These are phyloP conservation scores for Paradendryphiella salina DNA, from an alignment of 2,329 filamentous ascomycete species.

Conservation along the genomic window DNA sequence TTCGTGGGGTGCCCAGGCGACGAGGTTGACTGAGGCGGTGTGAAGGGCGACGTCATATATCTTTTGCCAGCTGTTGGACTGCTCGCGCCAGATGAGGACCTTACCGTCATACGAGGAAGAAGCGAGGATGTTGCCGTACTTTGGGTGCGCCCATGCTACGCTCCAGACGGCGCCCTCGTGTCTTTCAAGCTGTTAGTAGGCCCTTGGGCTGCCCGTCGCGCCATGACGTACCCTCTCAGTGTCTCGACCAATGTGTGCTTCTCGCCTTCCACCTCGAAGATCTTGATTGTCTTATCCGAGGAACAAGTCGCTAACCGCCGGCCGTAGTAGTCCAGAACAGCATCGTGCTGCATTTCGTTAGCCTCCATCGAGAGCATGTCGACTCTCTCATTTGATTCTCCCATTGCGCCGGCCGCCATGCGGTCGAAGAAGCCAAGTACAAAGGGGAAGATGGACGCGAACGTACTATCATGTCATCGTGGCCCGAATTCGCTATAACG, in stretches of 20 bases:
- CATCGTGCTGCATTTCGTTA: conserved; percentile 75
- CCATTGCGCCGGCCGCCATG: conserved; percentile 16
- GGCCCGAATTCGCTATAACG: conserved; percentile 81
- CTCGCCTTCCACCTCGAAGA: conserved; percentile 96
- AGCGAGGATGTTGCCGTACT: conserved; percentile 96
- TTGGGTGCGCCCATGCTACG: conserved; percentile 93
- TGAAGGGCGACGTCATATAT: conserved; percentile 93
- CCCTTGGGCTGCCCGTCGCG: background rate
- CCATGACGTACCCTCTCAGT: conserved; percentile 76
- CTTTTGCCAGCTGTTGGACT: conserved; percentile 64
- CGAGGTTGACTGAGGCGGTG: conserved; percentile 95
- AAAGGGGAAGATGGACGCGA: conserved; percentile 6
- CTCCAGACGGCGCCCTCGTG: conserved; percentile 98
- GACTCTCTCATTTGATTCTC: conserved; percentile 1
- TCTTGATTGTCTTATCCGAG: conserved; percentile 98
- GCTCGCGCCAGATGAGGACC: conserved; percentile 97
- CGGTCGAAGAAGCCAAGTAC: background rate
- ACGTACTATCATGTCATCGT: conserved; percentile 99
- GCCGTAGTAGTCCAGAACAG: conserved; percentile 97
- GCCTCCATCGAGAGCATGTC: conserved; percentile 38
- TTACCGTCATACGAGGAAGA: conserved; percentile 96
- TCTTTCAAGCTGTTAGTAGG: conserved; percentile 53
- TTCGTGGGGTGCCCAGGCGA: conserved; percentile 97
- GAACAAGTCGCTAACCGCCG: conserved; percentile 95
- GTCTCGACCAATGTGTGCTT: conserved; percentile 88